Conservation (phyloP, 345 rosid species). For the Salix caprea region DNA sequence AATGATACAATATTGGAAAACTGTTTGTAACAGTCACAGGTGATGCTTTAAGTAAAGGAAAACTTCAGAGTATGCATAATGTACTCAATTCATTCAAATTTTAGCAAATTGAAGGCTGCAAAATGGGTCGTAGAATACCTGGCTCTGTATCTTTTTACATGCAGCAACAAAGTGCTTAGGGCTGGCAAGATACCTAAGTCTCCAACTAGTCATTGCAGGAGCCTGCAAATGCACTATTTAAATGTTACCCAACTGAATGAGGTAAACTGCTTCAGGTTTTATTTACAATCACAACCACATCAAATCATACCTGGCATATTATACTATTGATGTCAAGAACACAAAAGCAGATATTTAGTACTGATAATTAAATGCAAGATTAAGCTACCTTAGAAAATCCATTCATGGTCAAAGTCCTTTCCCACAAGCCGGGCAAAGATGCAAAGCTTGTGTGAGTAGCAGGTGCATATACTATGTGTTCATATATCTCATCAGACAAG, state of each 20-base stretch:
- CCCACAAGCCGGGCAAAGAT: conserved; percentile 92
- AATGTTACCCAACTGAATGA: conserved; percentile 8
- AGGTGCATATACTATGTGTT: conserved; percentile 89
- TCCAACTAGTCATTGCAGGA: no score
- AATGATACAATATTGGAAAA: no score
- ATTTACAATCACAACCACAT: not conserved
- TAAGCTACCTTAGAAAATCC: conserved; percentile 88
- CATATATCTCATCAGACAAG: conserved; percentile 90
- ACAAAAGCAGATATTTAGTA: not conserved
- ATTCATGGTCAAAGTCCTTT: conserved; percentile 85
- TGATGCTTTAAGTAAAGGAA: no score
- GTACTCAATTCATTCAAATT: no score
- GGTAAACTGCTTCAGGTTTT: not conserved
- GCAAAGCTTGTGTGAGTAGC: conserved; percentile 93
- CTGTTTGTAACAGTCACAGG: no score
- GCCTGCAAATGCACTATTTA: not conserved
- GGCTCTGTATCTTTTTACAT: no score
- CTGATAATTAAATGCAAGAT: not conserved
- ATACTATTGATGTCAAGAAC: not conserved
- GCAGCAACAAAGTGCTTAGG: no score
- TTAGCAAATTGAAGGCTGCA: no score
- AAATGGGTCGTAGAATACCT: no score
- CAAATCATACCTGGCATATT: not conserved
- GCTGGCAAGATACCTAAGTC: no score
- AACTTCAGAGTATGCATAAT: no score